phyloP scores from a whole-genome alignment of 1,284 basidiomycete genomes.

The Microbotryum saponariae region DNA sequence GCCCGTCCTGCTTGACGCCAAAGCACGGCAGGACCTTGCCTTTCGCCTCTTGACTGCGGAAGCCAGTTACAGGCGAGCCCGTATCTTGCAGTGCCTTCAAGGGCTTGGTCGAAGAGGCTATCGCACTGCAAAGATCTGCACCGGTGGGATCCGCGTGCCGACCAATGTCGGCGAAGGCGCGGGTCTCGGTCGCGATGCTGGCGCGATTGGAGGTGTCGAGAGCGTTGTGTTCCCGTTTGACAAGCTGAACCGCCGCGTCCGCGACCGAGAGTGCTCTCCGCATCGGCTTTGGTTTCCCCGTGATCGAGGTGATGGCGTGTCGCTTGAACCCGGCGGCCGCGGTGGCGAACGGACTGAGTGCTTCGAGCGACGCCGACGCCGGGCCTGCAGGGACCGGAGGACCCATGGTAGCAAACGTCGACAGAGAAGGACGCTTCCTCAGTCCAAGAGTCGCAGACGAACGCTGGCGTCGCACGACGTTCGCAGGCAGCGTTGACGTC shows the following conservation, averaged over 20 bases:
- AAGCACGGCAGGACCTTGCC: constrained; percentile 93
- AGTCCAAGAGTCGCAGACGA: constrained; percentile 8
- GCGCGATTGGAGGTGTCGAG: constrained; percentile 3
- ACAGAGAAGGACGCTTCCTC: constrained; percentile 6
- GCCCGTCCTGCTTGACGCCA: constrained; percentile 82
- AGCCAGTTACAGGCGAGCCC: constrained; percentile 52
- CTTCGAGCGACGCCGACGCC: constrained; percentile 5
- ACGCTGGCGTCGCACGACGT: constrained; percentile 5
- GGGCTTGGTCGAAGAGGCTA: not conserved
- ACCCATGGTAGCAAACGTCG: not conserved
- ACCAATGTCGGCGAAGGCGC: too few species aligned
- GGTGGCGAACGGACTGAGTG: too few species aligned
- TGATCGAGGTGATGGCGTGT: constrained; percentile 19
- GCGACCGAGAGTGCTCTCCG: constrained; percentile 29
- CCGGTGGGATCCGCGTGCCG: too few species aligned
- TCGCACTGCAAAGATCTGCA: too few species aligned
- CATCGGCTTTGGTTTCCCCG: constrained; percentile 19
- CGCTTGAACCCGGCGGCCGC: constrained; percentile 1
- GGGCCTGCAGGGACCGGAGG: not conserved
- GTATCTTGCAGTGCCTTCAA: constrained; percentile 13
- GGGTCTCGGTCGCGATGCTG: constrained; percentile 1
- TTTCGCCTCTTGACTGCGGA: constrained; percentile 83
- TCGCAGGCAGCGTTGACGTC: constrained; percentile 3
- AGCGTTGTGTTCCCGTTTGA: constrained; percentile 12
- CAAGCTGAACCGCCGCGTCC: constrained; percentile 11